These are phyloP conservation scores for Maudiozyma bulderi DNA, from an alignment of 805 yeast genomes.

Conservation along the genomic window DNA sequence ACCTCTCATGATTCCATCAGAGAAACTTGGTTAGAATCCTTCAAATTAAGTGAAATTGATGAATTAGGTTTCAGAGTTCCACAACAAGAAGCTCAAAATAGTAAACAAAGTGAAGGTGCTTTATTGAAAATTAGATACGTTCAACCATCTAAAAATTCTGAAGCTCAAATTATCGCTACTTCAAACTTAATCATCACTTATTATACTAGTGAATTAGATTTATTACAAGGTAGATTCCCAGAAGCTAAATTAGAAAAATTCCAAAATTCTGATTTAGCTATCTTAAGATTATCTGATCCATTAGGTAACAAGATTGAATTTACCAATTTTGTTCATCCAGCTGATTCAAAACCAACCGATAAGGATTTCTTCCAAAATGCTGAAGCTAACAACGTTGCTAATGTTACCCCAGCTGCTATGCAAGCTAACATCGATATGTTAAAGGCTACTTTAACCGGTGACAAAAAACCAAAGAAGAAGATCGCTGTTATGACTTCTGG, in stretches of 20 bases:
- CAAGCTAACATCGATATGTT: conserved; percentile 8
- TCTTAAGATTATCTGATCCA: conserved; percentile 43
- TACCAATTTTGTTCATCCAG: conserved; percentile 37
- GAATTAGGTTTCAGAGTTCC: conserved; percentile 51
- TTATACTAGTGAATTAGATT: conserved; percentile 33
- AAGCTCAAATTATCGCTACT: not conserved
- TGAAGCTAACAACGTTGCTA: conserved; percentile 7
- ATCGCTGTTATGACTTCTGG: conserved; percentile 98
- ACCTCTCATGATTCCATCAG: conserved; percentile 55
- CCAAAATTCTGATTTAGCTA: conserved; percentile 7
- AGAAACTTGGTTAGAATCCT: conserved; percentile 67
- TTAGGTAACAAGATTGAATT: conserved; percentile 52
- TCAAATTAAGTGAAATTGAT: conserved; percentile 51
- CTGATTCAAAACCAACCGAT: conserved; percentile 22
- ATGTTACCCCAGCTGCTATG: conserved; percentile 8
- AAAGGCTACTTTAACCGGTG: conserved; percentile 12
- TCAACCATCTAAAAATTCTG: conserved; percentile 20
- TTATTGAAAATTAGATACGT: conserved; percentile 40
- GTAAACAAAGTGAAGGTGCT: conserved; percentile 37
- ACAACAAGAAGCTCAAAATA: conserved; percentile 34
- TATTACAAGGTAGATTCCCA: conserved; percentile 16
- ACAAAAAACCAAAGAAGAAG: conserved; percentile 19
- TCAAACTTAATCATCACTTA: conserved; percentile 27
- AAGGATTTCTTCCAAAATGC: conserved; percentile 16
- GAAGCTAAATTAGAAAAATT: conserved; percentile 16